phyloP scores from a whole-genome alignment of 805 yeast genomes.

The Zygoascus flipseniorum region DNA sequence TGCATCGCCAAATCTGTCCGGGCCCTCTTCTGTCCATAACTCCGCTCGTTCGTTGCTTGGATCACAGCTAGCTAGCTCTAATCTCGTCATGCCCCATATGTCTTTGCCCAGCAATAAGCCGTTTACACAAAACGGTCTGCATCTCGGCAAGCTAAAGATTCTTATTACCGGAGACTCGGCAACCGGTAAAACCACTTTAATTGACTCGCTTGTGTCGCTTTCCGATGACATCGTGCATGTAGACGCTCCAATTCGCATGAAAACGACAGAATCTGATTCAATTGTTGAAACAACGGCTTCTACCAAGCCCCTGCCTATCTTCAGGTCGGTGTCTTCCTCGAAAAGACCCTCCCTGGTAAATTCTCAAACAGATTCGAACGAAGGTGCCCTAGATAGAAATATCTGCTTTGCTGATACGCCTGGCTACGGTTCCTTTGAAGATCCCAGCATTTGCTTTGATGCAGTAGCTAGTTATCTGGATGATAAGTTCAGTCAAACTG shows the following conservation, averaged over 20 bases:
- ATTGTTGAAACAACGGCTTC: constrained; percentile 16
- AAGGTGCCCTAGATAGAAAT: constrained; percentile 17
- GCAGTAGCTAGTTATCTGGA: constrained; percentile 18
- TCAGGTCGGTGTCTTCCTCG: constrained; percentile 3
- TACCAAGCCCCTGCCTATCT: constrained; percentile 18
- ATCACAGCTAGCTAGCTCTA: constrained; percentile 1
- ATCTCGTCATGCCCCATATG: constrained; percentile 20
- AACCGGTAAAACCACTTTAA: constrained; percentile 75
- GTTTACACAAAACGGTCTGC: constrained; percentile 18
- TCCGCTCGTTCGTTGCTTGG: background rate
- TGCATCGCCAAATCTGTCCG: background rate
- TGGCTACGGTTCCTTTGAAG: constrained; percentile 15
- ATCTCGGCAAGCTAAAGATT: constrained; percentile 20
- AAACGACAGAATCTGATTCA: background rate
- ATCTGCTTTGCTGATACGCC: constrained; percentile 18
- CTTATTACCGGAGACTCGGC: constrained; percentile 87
- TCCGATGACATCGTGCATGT: constrained; percentile 19
- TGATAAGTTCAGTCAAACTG: constrained; percentile 15
- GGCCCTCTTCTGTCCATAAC: background rate
- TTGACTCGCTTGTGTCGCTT: constrained; percentile 75
- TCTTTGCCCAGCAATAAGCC: constrained; percentile 16
- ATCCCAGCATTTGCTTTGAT: constrained; percentile 13
- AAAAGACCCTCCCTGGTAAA: constrained; percentile 11
- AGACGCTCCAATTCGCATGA: constrained; percentile 11
- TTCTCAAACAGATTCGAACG: constrained; percentile 11